Base-by-base conservation (phyloP, 2,329 filamentous ascomycete species). In the Emmonsiellopsis sp. region DNA sequence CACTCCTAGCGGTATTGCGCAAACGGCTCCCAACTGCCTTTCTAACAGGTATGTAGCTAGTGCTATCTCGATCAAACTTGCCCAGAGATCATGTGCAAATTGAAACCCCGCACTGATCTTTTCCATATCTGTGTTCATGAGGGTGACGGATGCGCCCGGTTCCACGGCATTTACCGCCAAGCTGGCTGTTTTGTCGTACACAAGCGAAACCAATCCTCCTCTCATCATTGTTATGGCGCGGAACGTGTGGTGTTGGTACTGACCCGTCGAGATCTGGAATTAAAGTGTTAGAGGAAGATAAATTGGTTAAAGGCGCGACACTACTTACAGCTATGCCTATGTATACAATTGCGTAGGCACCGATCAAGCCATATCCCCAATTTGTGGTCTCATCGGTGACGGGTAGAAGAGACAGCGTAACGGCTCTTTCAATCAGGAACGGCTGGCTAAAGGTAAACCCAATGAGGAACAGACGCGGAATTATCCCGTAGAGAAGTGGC, bases 91-190 rank as follows among this genome's bases (percentile, higher is more conserved):
- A 55, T 77, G 71, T 55, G 76, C 65, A 2, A 64, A 67, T 34
- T 67, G 64, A 64, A 72, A 68, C 10, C 71, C 70, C 13, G 67
- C 62, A 3, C 68, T 68, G 10, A 76, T 73, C 37, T 72, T 61
- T 57, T 76, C 73, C 9, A 75, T 66, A 57, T 76, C 73, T 1
- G 73, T 69, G 51, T 71, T 74, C 73, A 76, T 75, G 11, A 75
- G 57, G 3, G 72, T 75, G 11, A 76, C 57, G 1, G 73, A 69
- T 20, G 67, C 63, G 26, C 66, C 65, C 1, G 67, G 65, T 35
- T 71, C 69, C 9, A 65, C 64, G 51, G 68, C 66, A 50, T 62
- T 64, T 6, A 66, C 56, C 43, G 62, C 64, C 1, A 71, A 51
- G 8, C 63, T 61, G 10, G 61, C 67, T 7, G 70, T 65, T 54